Conservation (phyloP, 495 filamentous ascomycete species). For the Extremus antarcticus region DNA sequence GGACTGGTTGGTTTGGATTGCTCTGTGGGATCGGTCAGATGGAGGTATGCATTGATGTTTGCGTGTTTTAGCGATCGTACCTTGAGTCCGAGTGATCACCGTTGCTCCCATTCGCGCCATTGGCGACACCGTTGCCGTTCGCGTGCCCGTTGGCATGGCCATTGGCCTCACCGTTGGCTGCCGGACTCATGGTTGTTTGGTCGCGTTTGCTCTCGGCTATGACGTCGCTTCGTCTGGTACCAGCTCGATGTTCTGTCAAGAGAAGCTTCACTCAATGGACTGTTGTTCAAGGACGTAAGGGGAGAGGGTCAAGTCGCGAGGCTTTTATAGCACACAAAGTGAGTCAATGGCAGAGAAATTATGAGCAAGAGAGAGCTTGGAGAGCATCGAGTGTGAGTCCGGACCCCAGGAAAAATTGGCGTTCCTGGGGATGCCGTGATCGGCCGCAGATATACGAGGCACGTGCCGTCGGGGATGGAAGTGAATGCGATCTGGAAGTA, state of each 20-base stretch:
- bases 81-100: conserved; percentile 1
- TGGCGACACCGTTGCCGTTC: conserved; percentile 20
- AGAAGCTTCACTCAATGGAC: background rate
- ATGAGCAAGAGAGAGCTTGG: background rate
- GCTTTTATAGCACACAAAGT: background rate
- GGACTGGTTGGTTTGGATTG: conserved; percentile 49
- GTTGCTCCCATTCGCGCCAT: conserved; percentile 10
- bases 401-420: background rate
- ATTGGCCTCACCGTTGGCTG: conserved; percentile 5
- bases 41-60: background rate
- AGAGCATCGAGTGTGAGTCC: background rate
- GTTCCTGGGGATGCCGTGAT: no score
- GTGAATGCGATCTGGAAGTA: no score
- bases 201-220: background rate
- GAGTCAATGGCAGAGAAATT: background rate
- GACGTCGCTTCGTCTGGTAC: background rate
- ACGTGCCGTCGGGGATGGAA: no score
- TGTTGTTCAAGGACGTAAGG: background rate
- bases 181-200: conserved; percentile 7
- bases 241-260: no score
- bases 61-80: background rate
- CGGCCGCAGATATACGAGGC: no score
- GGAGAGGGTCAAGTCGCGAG: background rate
- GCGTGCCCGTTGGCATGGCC: conserved; percentile 6
- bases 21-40: conserved; percentile 28